phyloP scores from a whole-genome alignment of 208 protist species.

The Acanthamoeba lenticulata region DNA sequence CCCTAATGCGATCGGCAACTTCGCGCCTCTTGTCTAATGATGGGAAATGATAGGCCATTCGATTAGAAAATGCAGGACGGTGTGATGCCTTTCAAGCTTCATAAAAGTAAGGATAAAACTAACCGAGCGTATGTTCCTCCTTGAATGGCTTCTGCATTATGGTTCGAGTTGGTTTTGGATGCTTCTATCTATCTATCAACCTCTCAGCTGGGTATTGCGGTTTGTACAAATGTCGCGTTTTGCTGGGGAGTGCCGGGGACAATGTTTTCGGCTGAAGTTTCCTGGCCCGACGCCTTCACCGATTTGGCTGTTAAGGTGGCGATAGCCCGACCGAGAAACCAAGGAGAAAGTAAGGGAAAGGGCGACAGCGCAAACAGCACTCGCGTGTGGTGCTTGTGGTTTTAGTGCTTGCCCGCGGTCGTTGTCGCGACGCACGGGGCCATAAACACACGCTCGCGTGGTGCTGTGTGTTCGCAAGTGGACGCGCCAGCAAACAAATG shows the following conservation, averaged over 20 bases:
- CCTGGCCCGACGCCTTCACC: background rate
- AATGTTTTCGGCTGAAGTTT: background rate
- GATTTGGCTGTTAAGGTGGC: background rate
- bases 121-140: constrained; percentile 68
- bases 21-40: constrained; percentile 68
- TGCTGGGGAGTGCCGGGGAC: background rate
- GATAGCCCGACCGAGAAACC: too few species aligned
- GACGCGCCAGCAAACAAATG: too few species aligned
- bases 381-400: too few species aligned
- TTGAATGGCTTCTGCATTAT: constrained; percentile 66
- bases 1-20: constrained; percentile 63
- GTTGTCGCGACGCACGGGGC: too few species aligned
- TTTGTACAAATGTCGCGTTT: background rate
- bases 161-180: background rate
- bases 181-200: too few species aligned
- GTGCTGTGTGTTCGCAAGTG: too few species aligned
- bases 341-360: background rate
- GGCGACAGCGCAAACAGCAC: too few species aligned
- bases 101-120: background rate
- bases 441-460: too few species aligned
- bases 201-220: background rate
- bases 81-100: background rate
- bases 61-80: background rate
- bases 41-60: too few species aligned
- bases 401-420: too few species aligned